Evolutionary conservation across 352 stramenopile species (phyloP), one percentile per base, ranked within the genome.

Genomic region (Phytophthora nicotianae): DNA sequence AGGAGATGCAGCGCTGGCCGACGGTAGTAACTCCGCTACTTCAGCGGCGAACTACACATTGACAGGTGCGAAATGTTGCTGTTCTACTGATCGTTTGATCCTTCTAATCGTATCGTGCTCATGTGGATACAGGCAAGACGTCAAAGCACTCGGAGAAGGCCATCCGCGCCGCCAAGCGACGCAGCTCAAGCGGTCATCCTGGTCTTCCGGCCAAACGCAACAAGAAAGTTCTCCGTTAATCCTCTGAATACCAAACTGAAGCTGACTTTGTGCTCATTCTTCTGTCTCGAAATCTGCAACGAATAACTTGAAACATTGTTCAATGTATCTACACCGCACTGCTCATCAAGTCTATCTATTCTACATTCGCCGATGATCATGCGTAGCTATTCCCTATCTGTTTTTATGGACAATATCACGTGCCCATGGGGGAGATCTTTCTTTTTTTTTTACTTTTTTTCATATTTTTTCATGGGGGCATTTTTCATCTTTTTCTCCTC

Each of bases 61-160:
- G 7, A 42, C 65, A 38, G 77, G 76, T 85, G 37, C 24, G 69
- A 48, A 47, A 27, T 16, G 5, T 14, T 27, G 1, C 8, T 50
- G 24, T 48, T 16, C 49, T 16, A 11, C 20, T 60, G 10, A 8
- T 57, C 50, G 14, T 20, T 27, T 21, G 8, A 13, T 5, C 13
- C 13, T 38, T 5, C 6, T 58, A 62, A 45, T 37, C 0, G 17
- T 21, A 43, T 17, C 43, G 4, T 14, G 27, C 2, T 50, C 20
- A 20, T 43, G 9, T 42, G 20, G 27, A 55, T 72, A 11, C 47
- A 83, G 78, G 79, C 23, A 88, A 86, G 65, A 67, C 69, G 24
- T 66, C 79, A 2, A 88, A 84, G 54, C 65, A 80, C 46, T 76
- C 79, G 19, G 79, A 88, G 66, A 86, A 88, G 33, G 67, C 70